Conservation (phyloP, 2,329 filamentous ascomycete species). For the Cordyceps pruinosa region DNA sequence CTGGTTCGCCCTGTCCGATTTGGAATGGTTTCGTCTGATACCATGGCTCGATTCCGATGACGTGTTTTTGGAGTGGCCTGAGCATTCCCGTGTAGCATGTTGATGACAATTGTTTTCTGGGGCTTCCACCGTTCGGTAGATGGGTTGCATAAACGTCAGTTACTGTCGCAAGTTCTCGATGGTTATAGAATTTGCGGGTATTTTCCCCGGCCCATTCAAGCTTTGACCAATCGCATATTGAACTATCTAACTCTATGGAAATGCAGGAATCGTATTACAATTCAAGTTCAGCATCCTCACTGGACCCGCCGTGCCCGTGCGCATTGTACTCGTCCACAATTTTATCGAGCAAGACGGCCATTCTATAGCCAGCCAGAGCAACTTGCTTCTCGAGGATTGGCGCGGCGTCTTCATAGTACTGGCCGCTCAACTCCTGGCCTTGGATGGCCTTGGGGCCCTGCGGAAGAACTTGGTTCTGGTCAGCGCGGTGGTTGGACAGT, state of each 20-base stretch:
- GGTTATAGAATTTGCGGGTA: not conserved
- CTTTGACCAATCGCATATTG: not conserved
- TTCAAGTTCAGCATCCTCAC: constrained; percentile 20
- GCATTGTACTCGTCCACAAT: constrained; percentile 40
- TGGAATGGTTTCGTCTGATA: constrained; percentile 3
- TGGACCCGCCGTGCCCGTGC: constrained; percentile 16
- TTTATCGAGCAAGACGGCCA: constrained; percentile 60
- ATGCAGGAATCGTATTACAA: constrained; percentile 17
- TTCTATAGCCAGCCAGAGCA: constrained; percentile 60
- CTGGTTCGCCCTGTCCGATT: not conserved
- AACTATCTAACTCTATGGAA: not conserved
- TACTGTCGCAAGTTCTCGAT: not conserved
- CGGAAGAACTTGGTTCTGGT: constrained; percentile 47
- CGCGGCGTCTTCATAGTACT: constrained; percentile 58
- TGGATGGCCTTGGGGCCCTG: constrained; percentile 51
- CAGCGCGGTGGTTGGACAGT: not conserved
- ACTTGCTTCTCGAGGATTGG: constrained; percentile 59
- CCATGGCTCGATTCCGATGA: not conserved
- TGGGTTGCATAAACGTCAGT: not conserved
- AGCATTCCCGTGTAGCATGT: not conserved
- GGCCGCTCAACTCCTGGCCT: constrained; percentile 53
- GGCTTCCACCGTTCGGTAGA: not conserved
- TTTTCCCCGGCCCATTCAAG: not conserved
- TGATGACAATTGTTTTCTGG: not conserved
- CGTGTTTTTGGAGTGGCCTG: not conserved